Conservation (phyloP, 2,329 filamentous ascomycete species). For the Cercospora janseana region DNA sequence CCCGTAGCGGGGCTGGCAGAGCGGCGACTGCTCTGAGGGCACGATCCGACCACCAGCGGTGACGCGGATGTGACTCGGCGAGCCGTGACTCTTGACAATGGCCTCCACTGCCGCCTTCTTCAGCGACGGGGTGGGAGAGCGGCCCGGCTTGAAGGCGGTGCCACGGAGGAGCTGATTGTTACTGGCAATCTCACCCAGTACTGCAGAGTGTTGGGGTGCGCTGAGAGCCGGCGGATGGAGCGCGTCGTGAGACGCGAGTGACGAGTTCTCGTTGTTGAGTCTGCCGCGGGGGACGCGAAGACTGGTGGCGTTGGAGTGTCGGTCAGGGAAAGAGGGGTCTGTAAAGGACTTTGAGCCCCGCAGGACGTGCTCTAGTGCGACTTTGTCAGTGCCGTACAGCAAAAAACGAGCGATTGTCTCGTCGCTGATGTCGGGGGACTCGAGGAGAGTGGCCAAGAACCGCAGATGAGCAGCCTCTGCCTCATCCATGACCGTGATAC, state of each 20-base stretch:
- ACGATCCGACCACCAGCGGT: slow-evolving; percentile 54
- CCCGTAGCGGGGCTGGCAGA: slow-evolving; percentile 41
- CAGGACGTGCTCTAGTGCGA: slow-evolving; percentile 39
- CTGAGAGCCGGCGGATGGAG: slow-evolving; percentile 17
- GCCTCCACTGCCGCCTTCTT: slow-evolving; percentile 51
- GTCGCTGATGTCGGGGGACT: slow-evolving; percentile 3
- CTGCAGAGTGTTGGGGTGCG: slow-evolving; percentile 18
- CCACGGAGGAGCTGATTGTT: slow-evolving; percentile 35
- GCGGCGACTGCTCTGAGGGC: slow-evolving; percentile 46
- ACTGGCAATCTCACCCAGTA: slow-evolving; percentile 37
- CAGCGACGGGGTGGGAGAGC: slow-evolving; percentile 51
- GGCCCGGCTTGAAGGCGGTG: slow-evolving; percentile 31
- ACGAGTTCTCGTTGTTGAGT: slow-evolving; percentile 37
- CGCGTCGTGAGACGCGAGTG: slow-evolving; percentile 25
- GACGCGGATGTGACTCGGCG: slow-evolving; percentile 51
- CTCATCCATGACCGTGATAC: slow-evolving; percentile 12
- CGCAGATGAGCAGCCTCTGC: slow-evolving; percentile 7
- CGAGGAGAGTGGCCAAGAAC: slow-evolving; percentile 10
- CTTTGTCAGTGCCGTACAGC: slow-evolving; percentile 22
- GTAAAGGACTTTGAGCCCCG: slow-evolving; percentile 40
- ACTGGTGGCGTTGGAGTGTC: slow-evolving; percentile 30
- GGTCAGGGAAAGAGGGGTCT: slow-evolving; percentile 38
- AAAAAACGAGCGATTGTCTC: neutral
- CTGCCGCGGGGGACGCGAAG: slow-evolving; percentile 32
- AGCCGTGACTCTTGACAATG: slow-evolving; percentile 53